These are phyloP conservation scores for Sphaceloma murrayae DNA, from an alignment of 2,329 filamentous ascomycete species.

Conservation along the genomic window DNA sequence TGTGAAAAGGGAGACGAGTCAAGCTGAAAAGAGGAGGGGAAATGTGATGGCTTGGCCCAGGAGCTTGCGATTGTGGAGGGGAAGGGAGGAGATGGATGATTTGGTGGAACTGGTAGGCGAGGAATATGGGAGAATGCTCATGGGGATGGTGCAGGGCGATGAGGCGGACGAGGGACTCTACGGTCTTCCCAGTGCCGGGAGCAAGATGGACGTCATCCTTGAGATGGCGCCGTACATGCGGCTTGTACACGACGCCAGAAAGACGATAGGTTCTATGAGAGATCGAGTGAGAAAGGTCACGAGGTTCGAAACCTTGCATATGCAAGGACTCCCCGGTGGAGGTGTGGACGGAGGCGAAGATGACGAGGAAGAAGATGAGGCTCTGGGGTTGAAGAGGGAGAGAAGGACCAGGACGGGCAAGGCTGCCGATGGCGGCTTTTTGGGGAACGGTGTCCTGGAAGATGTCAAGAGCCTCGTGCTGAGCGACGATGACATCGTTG, in stretches of 20 bases:
- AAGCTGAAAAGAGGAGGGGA: conserved; percentile 38
- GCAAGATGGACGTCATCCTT: background rate
- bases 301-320: conserved; percentile 58
- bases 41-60: conserved; percentile 84
- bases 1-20: conserved; percentile 53
- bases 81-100: conserved; percentile 70
- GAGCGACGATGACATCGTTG: conserved; percentile 41
- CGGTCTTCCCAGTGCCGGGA: background rate
- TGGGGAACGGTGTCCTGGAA: conserved; percentile 23
- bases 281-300: conserved; percentile 31
- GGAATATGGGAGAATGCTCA: conserved; percentile 41
- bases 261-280: conserved; percentile 26
- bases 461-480: conserved; percentile 32
- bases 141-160: conserved; percentile 19
- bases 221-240: conserved; percentile 11
- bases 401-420: conserved; percentile 13
- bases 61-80: conserved; percentile 72
- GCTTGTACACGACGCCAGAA: conserved; percentile 11
- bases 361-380: conserved; percentile 17
- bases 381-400: conserved; percentile 18
- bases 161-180: background rate
- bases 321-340: conserved; percentile 63
- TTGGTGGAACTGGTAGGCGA: conserved; percentile 59
- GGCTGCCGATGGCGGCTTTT: conserved; percentile 17
- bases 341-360: conserved; percentile 23